Conservation (phyloP, 2,329 filamentous ascomycete genomes). For the Huntiella moniliformis region DNA sequence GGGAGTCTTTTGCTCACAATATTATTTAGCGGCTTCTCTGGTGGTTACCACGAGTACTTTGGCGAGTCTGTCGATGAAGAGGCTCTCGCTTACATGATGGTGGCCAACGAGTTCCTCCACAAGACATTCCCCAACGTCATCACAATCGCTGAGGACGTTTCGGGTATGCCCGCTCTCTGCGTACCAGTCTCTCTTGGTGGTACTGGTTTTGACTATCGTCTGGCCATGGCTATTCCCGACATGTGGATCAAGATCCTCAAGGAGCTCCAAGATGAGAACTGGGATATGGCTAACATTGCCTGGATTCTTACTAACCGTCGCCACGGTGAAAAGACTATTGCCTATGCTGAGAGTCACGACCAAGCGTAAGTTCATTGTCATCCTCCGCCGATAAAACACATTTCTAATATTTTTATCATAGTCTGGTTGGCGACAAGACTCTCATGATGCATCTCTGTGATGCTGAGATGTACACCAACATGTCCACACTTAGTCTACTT, state of each 20-base stretch:
- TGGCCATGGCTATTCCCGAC: slow-evolving; percentile 94
- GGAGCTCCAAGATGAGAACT: slow-evolving; percentile 75
- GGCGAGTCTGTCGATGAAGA: slow-evolving; percentile 78
- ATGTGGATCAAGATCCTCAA: slow-evolving; percentile 99
- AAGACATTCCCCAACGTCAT: slow-evolving; percentile 72
- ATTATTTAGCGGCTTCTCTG: slow-evolving; percentile 65
- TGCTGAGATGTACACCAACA: slow-evolving; percentile 92
- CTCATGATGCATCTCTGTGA: slow-evolving; percentile 98
- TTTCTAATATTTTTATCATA: slow-evolving; percentile 19
- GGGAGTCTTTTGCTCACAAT: slow-evolving; percentile 14
- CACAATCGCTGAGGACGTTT: slow-evolving; percentile 92
- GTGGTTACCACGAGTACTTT: slow-evolving; percentile 97
- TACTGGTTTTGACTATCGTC: slow-evolving; percentile 88
- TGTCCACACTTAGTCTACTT: slow-evolving; percentile 70
- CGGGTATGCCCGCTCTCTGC: slow-evolving; percentile 95
- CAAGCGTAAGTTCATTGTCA: slow-evolving; percentile 56
- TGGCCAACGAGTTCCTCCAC: slow-evolving; percentile 93
- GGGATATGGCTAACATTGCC: slow-evolving; percentile 73
- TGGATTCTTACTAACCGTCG: slow-evolving; percentile 83
- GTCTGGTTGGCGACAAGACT: slow-evolving; percentile 88
- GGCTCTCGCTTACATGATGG: slow-evolving; percentile 82
- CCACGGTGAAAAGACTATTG: slow-evolving; percentile 94
- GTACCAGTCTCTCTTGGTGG: slow-evolving; percentile 70
- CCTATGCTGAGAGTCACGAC: slow-evolving; percentile 92
- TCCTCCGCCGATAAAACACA: background rate